Evolutionary conservation across 2,329 filamentous ascomycete species (phyloP).

Genomic region (Basipetospora chlamydospora): DNA sequence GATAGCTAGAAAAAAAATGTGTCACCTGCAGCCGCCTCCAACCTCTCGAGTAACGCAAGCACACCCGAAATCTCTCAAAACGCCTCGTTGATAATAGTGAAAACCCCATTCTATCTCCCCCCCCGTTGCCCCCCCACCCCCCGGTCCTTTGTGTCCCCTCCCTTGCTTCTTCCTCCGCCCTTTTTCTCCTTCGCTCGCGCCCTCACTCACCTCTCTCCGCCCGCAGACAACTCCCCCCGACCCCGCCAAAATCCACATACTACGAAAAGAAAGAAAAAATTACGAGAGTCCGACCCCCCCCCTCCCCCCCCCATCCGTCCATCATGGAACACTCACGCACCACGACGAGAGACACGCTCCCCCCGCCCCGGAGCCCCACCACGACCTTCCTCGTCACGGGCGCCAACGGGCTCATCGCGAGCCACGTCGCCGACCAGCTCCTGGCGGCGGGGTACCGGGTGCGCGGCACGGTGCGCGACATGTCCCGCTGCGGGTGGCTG

Average conservation of each 20-base stretch:
- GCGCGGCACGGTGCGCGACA: constrained; percentile 15
- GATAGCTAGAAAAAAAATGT: too few species aligned
- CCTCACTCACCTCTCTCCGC: not conserved
- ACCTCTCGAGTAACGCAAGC: too few species aligned
- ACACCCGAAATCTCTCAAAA: too few species aligned
- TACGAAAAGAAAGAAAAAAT: not conserved
- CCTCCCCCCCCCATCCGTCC: not conserved
- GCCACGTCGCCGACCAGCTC: constrained; percentile 3
- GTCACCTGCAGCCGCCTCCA: too few species aligned
- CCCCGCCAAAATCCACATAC: not conserved
- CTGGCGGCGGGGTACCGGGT: constrained; percentile 14
- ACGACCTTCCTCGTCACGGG: constrained; percentile 7
- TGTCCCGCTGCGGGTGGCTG: constrained; percentile 1
- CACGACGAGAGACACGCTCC: not conserved
- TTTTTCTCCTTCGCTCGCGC: not conserved
- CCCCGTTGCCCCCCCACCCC: not conserved
- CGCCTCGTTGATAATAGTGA: too few species aligned
- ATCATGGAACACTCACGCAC: too few species aligned
- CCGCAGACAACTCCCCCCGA: not conserved
- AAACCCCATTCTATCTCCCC: too few species aligned
- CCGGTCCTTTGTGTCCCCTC: not conserved
- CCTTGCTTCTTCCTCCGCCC: not conserved
- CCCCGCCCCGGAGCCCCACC: not conserved
- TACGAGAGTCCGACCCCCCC: not conserved
- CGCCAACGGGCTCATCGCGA: constrained; percentile 6